Conservation (phyloP, 495 filamentous ascomycete genomes). For the Parathielavia appendiculata region DNA sequence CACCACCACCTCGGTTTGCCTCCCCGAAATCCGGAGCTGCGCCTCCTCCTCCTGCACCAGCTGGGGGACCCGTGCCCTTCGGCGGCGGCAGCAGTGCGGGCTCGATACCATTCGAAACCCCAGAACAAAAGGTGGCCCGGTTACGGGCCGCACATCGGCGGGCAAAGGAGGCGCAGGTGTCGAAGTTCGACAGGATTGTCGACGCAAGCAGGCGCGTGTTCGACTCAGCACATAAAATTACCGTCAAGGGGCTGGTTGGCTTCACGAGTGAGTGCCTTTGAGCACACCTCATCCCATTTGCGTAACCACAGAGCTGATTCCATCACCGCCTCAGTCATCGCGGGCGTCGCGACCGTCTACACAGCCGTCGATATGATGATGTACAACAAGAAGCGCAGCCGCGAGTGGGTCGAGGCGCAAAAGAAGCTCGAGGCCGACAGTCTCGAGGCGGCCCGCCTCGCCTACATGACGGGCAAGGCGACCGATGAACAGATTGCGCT, state of each 20-base stretch:
- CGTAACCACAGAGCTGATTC: background rate
- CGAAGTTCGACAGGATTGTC: slow-evolving; percentile 63
- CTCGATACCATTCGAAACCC: slow-evolving; percentile 57
- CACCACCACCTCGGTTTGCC: slow-evolving; percentile 25
- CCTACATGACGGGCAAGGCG: slow-evolving; percentile 57
- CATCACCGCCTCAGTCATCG: slow-evolving; percentile 52
- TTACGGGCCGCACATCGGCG: slow-evolving; percentile 73
- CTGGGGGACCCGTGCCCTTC: background rate
- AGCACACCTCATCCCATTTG: background rate
- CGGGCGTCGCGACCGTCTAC: slow-evolving; percentile 68
- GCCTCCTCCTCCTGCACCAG: background rate
- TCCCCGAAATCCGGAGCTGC: background rate
- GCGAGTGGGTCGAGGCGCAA: slow-evolving; percentile 62
- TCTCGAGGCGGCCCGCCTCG: slow-evolving; percentile 52
- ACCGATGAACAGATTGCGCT: slow-evolving; percentile 51
- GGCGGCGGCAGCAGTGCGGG: slow-evolving; percentile 7
- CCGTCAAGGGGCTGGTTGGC: slow-evolving; percentile 67
- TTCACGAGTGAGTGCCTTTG: slow-evolving; percentile 58
- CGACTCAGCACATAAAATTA: slow-evolving; percentile 75
- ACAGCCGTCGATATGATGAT: slow-evolving; percentile 80
- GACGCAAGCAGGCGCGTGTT: slow-evolving; percentile 65
- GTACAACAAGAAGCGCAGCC: slow-evolving; percentile 68
- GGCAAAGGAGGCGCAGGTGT: slow-evolving; percentile 60
- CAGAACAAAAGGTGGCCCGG: slow-evolving; percentile 82
- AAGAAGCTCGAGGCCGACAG: slow-evolving; percentile 50